Conservation (phyloP, 2,329 filamentous ascomycete species). For the Arthroderma sp. region DNA sequence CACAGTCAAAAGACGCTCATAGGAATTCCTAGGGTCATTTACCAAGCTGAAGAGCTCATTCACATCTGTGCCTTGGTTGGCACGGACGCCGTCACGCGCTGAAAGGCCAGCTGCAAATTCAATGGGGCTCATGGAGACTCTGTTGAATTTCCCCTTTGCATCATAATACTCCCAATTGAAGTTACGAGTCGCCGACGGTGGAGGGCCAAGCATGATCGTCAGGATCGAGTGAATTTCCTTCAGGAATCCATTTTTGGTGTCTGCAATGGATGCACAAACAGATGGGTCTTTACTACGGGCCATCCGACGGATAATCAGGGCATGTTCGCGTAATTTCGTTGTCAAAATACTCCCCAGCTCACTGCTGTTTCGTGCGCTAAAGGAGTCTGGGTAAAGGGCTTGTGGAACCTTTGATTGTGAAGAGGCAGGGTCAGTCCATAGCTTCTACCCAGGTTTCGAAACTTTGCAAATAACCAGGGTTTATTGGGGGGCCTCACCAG, state of each 20-base stretch:
- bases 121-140: constrained; percentile 53
- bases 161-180: constrained; percentile 76
- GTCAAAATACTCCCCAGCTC: constrained; percentile 64
- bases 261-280: constrained; percentile 33
- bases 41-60: constrained; percentile 66
- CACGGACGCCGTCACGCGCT: constrained; percentile 44
- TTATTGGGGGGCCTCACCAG: constrained; percentile 36
- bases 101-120: constrained; percentile 60
- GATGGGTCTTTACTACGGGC: constrained; percentile 29
- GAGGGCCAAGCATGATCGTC: constrained; percentile 71
- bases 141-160: constrained; percentile 51
- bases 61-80: constrained; percentile 49
- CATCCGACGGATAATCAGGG: constrained; percentile 56
- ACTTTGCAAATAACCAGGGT: not conserved
- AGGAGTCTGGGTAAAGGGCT: constrained; percentile 66
- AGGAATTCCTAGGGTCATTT: constrained; percentile 70
- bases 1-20: constrained; percentile 61
- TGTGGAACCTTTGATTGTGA: constrained; percentile 48
- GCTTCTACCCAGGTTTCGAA: too few relatives aligned
- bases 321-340: constrained; percentile 77
- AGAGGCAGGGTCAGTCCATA: not conserved
- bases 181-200: constrained; percentile 54
- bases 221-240: constrained; percentile 68
- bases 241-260: constrained; percentile 60
- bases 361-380: constrained; percentile 59